Evolutionary conservation across 805 yeast genomes (phyloP).

Genomic region (Metschnikowia continentalis): DNA sequence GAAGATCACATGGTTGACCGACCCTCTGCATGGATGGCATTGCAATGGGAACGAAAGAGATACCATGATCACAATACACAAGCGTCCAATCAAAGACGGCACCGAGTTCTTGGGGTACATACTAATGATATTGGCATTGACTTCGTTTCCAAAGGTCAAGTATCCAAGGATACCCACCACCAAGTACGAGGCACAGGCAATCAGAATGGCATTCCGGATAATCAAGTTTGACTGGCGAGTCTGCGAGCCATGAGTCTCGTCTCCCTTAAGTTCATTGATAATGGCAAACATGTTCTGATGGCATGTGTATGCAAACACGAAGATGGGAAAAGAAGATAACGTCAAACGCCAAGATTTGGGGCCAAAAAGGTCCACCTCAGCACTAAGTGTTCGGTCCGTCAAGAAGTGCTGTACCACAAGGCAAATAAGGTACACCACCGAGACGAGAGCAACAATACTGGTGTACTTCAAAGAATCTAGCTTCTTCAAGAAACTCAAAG

Average conservation of each 20-base stretch:
- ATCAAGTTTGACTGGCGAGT: conserved; percentile 48
- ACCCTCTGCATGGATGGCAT: conserved; percentile 77
- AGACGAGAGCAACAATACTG: conserved; percentile 62
- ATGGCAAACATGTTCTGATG: conserved; percentile 79
- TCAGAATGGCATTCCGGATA: conserved; percentile 48
- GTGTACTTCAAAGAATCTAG: conserved; percentile 69
- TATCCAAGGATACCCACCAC: conserved; percentile 68
- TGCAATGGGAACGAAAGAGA: conserved; percentile 72
- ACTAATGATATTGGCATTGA: conserved; percentile 65
- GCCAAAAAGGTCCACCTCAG: conserved; percentile 29
- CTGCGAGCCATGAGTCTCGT: conserved; percentile 33
- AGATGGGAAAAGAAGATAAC: conserved; percentile 65
- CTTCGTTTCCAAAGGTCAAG: conserved; percentile 77
- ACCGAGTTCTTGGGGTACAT: conserved; percentile 56
- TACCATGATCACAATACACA: conserved; percentile 66
- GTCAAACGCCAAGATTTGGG: conserved; percentile 37
- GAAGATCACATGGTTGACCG: conserved; percentile 60
- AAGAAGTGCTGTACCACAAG: conserved; percentile 51
- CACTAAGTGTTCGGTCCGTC: conserved; percentile 4
- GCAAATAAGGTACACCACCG: conserved; percentile 58
- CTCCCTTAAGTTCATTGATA: conserved; percentile 57
- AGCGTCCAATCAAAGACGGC: conserved; percentile 51
- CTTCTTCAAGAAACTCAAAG: conserved; percentile 56
- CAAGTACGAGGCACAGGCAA: conserved; percentile 56
- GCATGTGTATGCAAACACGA: conserved; percentile 78